A percentile compares a stretch with the other conserved stretches of the same genome.
Conservation (phyloP, 2,329 filamentous ascomycete species). For the Clonostachys sp. region DNA sequence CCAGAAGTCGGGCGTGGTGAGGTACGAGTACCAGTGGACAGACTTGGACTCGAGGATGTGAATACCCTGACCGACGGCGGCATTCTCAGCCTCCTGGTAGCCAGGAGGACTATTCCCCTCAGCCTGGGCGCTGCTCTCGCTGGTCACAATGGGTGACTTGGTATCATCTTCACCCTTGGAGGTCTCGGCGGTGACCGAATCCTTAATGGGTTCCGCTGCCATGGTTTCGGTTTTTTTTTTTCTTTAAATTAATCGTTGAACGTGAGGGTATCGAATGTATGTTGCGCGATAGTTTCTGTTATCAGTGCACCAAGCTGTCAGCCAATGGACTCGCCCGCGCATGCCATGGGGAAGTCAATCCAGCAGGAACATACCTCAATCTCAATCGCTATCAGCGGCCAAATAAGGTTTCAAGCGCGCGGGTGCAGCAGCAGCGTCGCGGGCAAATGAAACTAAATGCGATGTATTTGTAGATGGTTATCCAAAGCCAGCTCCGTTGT, state of each 20-base stretch:
- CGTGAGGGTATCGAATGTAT: background rate
- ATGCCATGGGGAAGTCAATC: background rate
- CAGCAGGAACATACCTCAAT: too few species aligned
- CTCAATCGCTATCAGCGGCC: too few species aligned
- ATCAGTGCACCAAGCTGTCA: too few species aligned
- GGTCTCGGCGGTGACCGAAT: constrained; percentile 6
- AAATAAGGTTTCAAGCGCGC: too few species aligned
- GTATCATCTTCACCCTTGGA: constrained; percentile 8
- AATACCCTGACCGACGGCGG: constrained; percentile 44
- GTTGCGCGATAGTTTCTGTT: background rate
- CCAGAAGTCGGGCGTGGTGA: constrained; percentile 85
- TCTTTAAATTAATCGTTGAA: background rate
- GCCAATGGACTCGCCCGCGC: too few species aligned
- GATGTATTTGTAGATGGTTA: constrained; percentile 2
- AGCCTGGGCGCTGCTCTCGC: constrained; percentile 4
- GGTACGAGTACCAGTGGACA: constrained; percentile 65
- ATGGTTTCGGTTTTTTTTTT: constrained; percentile 1
- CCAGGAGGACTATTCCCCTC: constrained; percentile 1
- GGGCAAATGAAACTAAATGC: too few species aligned
- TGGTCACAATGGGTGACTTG: constrained; percentile 4
- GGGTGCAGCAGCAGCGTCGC: too few species aligned
- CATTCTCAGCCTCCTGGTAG: constrained; percentile 11
- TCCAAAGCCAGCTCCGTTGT: too few species aligned
- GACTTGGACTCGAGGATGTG: constrained; percentile 49
- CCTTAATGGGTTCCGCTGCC: background rate